phyloP scores from a whole-genome alignment of 768 basidiomycete species.

The Plicaturopsis crispa region DNA sequence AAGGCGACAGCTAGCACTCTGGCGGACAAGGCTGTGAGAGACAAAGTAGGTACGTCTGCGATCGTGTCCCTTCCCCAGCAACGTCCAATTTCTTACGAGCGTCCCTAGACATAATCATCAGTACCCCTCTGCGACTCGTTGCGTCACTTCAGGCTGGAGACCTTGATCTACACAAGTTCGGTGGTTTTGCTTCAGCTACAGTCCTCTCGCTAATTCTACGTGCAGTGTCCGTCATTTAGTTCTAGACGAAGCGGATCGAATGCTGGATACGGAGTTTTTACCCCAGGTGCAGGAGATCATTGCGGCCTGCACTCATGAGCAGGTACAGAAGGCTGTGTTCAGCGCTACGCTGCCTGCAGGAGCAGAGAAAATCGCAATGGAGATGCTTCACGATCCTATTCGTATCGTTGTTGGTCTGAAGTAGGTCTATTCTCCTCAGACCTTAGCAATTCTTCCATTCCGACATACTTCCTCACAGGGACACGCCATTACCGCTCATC shows the following conservation, averaged over 20 bases:
- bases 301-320: slow-evolving; percentile 59
- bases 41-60: slow-evolving; percentile 73
- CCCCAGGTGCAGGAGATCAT: slow-evolving; percentile 85
- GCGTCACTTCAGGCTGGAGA: slow-evolving; percentile 64
- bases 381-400: slow-evolving; percentile 78
- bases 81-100: no score
- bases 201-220: neutral
- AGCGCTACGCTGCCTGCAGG: slow-evolving; percentile 91
- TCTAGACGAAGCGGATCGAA: slow-evolving; percentile 87
- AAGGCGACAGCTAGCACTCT: slow-evolving; percentile 86
- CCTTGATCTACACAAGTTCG: slow-evolving; percentile 69
- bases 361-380: slow-evolving; percentile 81
- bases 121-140: slow-evolving; percentile 87
- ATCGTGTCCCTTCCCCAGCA: no score
- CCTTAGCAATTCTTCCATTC: no score
- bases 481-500: slow-evolving; percentile 90
- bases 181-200: slow-evolving; percentile 8
- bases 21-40: slow-evolving; percentile 59
- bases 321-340: slow-evolving; percentile 82
- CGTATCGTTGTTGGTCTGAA: slow-evolving; percentile 96
- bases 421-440: slow-evolving; percentile 36
- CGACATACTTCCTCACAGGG: slow-evolving; percentile 38
- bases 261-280: slow-evolving; percentile 85
- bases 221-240: slow-evolving; percentile 77
- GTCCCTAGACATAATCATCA: slow-evolving; percentile 75